Evolutionary conservation across 495 filamentous ascomycete genomes (phyloP).

Genomic region (Neurospora discreta): DNA sequence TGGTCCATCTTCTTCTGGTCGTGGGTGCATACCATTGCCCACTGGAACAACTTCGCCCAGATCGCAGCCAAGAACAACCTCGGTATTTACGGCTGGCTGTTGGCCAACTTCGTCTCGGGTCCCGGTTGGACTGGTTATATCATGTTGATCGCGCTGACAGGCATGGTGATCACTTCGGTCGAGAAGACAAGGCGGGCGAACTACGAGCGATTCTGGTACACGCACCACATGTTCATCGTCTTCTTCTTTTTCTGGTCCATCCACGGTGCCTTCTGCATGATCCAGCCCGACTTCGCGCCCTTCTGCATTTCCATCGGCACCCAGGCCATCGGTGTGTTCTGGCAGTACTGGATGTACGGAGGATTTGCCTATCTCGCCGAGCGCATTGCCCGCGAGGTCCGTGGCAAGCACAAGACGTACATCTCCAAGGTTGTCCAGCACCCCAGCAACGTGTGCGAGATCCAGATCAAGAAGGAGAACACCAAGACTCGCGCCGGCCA

Average conservation of each 20-base stretch:
- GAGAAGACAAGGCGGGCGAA: slow-evolving; percentile 58
- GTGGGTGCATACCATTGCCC: slow-evolving; percentile 68
- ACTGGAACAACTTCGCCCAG: slow-evolving; percentile 73
- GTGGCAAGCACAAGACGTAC: slow-evolving; percentile 62
- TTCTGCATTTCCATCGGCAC: slow-evolving; percentile 52
- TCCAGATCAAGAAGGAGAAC: slow-evolving; percentile 76
- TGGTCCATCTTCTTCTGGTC: slow-evolving; percentile 78
- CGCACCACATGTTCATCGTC: slow-evolving; percentile 64
- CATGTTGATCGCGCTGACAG: slow-evolving; percentile 58
- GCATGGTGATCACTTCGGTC: slow-evolving; percentile 57
- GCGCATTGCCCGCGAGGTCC: slow-evolving; percentile 56
- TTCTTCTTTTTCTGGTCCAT: slow-evolving; percentile 78
- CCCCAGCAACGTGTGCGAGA: slow-evolving; percentile 71
- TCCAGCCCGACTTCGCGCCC: slow-evolving; percentile 60
- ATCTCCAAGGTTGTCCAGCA: slow-evolving; percentile 78
- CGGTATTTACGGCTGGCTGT: slow-evolving; percentile 59
- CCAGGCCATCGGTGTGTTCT: slow-evolving; percentile 60
- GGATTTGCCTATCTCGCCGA: slow-evolving; percentile 63
- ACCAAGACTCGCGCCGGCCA: slow-evolving; percentile 69
- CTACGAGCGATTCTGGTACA: slow-evolving; percentile 74
- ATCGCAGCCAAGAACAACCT: slow-evolving; percentile 58
- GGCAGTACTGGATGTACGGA: slow-evolving; percentile 71
- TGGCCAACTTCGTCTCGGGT: slow-evolving; percentile 59
- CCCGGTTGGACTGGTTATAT: slow-evolving; percentile 73
- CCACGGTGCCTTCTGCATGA: slow-evolving; percentile 74